Evolutionary conservation across 768 basidiomycete species (phyloP).

Genomic region (Lactarius psammicola): DNA sequence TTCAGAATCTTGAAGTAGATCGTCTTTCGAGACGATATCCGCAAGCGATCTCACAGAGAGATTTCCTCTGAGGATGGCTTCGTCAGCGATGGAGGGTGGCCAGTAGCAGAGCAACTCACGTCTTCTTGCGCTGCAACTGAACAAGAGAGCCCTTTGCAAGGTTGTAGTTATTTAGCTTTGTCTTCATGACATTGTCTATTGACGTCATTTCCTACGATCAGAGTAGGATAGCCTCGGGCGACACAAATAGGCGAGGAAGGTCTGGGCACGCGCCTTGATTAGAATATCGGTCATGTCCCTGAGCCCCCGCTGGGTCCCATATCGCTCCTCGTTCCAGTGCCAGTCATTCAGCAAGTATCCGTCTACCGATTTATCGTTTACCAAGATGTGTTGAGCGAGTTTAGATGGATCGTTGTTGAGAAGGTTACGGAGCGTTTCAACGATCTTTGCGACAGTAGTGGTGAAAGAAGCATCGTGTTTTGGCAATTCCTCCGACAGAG

Average conservation of each 20-base stretch:
- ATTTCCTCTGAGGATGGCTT: slow-evolving; percentile 64
- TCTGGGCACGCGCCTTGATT: slow-evolving; percentile 61
- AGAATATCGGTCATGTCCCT: slow-evolving; percentile 83
- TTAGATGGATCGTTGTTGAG: slow-evolving; percentile 83
- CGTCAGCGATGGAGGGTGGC: slow-evolving; percentile 21
- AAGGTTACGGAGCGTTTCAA: slow-evolving; percentile 89
- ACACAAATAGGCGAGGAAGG: slow-evolving; percentile 6
- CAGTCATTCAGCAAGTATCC: slow-evolving; percentile 77
- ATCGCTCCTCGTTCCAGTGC: slow-evolving; percentile 94
- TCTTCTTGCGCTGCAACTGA: slow-evolving; percentile 92
- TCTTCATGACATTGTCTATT: slow-evolving; percentile 92
- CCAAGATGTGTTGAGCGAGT: slow-evolving; percentile 69
- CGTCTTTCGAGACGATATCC: slow-evolving; percentile 77
- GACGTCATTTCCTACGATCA: slow-evolving; percentile 80
- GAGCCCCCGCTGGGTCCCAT: slow-evolving; percentile 77
- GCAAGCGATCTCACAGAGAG: slow-evolving; percentile 86
- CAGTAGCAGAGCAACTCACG: slow-evolving; percentile 48
- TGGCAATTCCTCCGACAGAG: slow-evolving; percentile 87
- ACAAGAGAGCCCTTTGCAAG: slow-evolving; percentile 88
- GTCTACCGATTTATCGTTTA: slow-evolving; percentile 78
- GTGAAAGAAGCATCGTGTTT: slow-evolving; percentile 92
- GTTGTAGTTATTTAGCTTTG: slow-evolving; percentile 89
- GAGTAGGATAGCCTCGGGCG: slow-evolving; percentile 19
- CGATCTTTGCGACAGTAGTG: slow-evolving; percentile 81
- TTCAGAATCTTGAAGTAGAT: slow-evolving; percentile 87